Conservation (phyloP, 352 stramenopile genomes). For the Globisporangium yorkense region DNA sequence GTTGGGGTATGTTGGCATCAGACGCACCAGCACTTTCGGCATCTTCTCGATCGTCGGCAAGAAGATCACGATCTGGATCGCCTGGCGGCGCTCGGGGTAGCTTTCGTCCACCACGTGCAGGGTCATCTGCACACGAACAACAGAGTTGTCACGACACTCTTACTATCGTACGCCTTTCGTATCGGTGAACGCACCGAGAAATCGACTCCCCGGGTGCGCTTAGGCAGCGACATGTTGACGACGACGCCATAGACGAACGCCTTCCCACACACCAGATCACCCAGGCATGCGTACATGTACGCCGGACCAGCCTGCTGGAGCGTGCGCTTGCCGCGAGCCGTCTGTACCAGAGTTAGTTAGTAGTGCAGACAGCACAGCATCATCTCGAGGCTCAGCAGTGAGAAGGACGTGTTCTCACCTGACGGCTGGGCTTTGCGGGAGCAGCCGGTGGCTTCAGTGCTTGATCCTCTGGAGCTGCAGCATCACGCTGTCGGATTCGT, state of each 20-base stretch:
- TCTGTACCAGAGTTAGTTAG: constrained; percentile 2
- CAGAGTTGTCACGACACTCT: neutral
- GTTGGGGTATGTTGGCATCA: neutral
- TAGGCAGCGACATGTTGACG: constrained; percentile 68
- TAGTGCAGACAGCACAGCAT: neutral
- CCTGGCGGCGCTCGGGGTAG: constrained; percentile 36
- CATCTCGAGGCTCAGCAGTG: neutral
- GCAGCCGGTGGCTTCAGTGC: too few relatives aligned
- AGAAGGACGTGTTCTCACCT: neutral
- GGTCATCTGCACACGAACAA: constrained; percentile 40
- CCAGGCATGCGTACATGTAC: constrained; percentile 58
- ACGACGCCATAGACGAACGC: constrained; percentile 67
- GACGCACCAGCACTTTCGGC: constrained; percentile 49
- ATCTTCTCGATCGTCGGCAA: constrained; percentile 47
- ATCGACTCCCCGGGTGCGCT: constrained; percentile 50
- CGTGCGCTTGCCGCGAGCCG: constrained; percentile 37
- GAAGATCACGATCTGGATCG: constrained; percentile 67
- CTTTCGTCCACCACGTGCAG: constrained; percentile 65
- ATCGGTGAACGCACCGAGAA: constrained; percentile 41
- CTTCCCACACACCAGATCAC: constrained; percentile 47
- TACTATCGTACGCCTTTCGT: neutral
- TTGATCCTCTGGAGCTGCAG: constrained; percentile 6
- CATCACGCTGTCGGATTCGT: neutral
- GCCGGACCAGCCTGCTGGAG: constrained; percentile 25
- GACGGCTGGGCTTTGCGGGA: neutral